phyloP scores from a whole-genome alignment of 106 monocot genomes.

The Dioscorea dumetorum region DNA sequence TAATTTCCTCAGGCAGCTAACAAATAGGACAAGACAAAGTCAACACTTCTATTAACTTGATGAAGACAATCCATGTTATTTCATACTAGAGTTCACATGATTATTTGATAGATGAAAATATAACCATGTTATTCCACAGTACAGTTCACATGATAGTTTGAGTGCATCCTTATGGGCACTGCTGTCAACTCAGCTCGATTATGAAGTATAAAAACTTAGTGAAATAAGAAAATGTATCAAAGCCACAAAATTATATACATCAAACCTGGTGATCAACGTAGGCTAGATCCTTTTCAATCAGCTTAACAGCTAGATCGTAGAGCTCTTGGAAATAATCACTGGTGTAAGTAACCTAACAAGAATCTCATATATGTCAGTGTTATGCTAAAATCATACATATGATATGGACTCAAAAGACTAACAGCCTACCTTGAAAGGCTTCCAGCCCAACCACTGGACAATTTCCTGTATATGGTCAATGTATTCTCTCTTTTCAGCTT shows the following conservation, averaged over 20 bases:
- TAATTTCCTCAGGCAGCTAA: constrained; percentile 80
- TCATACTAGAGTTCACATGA: neutral
- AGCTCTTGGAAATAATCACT: constrained; percentile 89
- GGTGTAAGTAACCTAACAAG: constrained; percentile 73
- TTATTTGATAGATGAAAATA: neutral
- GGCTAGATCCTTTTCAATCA: constrained; percentile 64
- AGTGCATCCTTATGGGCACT: too few species aligned
- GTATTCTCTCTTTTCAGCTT: constrained; percentile 93
- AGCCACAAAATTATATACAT: neutral
- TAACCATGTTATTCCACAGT: neutral
- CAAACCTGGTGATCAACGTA: constrained; percentile 99
- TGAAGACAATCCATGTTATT: too few species aligned
- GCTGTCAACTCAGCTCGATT: too few species aligned
- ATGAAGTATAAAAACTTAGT: too few species aligned
- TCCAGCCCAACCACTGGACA: constrained; percentile 97
- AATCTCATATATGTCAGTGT: too few species aligned
- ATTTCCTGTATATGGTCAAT: constrained; percentile 95
- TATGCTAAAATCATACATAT: too few species aligned
- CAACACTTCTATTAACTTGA: neutral
- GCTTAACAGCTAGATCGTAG: constrained; percentile 77
- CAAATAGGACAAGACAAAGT: neutral
- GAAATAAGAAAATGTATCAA: too few species aligned
- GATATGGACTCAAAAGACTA: neutral
- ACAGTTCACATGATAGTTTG: too few species aligned
- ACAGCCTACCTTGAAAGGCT: constrained; percentile 66